Evolutionary conservation across 768 basidiomycete species (phyloP).

Genomic region (Scleroderma citrinum): DNA sequence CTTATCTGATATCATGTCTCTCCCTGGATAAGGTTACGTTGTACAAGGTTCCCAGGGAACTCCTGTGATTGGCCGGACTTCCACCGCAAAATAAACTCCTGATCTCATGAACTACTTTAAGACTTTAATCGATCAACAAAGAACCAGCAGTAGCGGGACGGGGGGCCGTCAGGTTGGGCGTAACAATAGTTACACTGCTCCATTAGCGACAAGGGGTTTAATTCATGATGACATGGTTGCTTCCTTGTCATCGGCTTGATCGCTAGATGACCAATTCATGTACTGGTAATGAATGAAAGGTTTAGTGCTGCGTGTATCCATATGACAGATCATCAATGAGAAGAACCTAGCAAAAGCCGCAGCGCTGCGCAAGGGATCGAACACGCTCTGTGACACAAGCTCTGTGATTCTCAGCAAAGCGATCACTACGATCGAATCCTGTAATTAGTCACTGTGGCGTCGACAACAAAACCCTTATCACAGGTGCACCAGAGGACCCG

Average conservation of each 20-base stretch:
- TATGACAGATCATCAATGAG: neutral
- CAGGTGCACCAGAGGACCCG: neutral
- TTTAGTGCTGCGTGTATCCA: neutral
- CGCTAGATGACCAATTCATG: slow-evolving; percentile 11
- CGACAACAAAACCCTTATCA: neutral
- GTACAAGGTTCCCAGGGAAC: neutral
- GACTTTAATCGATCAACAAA: slow-evolving; percentile 22
- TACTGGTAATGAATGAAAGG: slow-evolving; percentile 2
- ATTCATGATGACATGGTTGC: neutral
- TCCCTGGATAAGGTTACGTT: neutral
- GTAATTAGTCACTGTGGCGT: neutral
- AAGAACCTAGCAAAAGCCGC: neutral
- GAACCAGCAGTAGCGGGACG: no score
- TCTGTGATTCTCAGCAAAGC: neutral
- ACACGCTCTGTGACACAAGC: neutral
- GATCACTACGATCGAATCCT: neutral
- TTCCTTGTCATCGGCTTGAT: slow-evolving; percentile 11
- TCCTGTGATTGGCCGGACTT: neutral
- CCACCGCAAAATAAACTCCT: slow-evolving; percentile 8
- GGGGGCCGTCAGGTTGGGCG: slow-evolving; percentile 14
- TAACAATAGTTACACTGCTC: slow-evolving; percentile 8
- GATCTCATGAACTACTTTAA: slow-evolving; percentile 6
- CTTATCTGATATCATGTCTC: no score
- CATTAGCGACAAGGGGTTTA: slow-evolving; percentile 14
- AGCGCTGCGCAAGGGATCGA: neutral